Evolutionary conservation across 1,284 basidiomycete species (phyloP).

Genomic region (Malassezia furfur): DNA sequence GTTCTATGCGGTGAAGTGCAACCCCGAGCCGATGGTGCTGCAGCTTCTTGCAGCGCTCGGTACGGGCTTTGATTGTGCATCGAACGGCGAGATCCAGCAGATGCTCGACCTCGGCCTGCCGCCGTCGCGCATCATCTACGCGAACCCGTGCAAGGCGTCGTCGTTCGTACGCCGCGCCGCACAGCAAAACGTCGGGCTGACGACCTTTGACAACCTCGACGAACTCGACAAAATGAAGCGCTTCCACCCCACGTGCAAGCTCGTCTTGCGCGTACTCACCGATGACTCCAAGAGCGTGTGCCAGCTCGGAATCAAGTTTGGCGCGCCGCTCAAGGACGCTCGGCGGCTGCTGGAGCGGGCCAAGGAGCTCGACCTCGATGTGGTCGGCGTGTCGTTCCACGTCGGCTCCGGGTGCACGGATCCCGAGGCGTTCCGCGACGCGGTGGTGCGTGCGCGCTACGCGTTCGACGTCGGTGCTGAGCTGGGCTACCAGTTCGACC

Average conservation of each 20-base stretch:
- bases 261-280: slow-evolving; percentile 86
- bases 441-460: slow-evolving; percentile 67
- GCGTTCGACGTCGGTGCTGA: slow-evolving; percentile 81
- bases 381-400: slow-evolving; percentile 94
- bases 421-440: slow-evolving; percentile 77
- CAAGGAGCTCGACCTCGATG: slow-evolving; percentile 67
- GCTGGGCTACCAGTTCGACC: slow-evolving; percentile 69
- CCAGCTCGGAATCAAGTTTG: slow-evolving; percentile 89
- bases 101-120: slow-evolving; percentile 62
- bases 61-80: slow-evolving; percentile 95
- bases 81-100: slow-evolving; percentile 78
- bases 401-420: slow-evolving; percentile 96
- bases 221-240: slow-evolving; percentile 92
- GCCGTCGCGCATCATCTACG: slow-evolving; percentile 74
- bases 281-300: slow-evolving; percentile 93
- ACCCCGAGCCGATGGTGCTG: slow-evolving; percentile 88
- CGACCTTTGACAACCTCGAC: slow-evolving; percentile 98
- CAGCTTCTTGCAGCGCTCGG: slow-evolving; percentile 81
- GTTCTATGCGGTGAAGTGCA: slow-evolving; percentile 87
- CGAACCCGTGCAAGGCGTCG: slow-evolving; percentile 95
- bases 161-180: slow-evolving; percentile 83
- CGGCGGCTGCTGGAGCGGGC: slow-evolving; percentile 72
- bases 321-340: slow-evolving; percentile 76
- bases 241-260: slow-evolving; percentile 69
- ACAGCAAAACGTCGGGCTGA: slow-evolving; percentile 68